Conservation (phyloP, 768 basidiomycete species). For the Leccinellum luteum region DNA sequence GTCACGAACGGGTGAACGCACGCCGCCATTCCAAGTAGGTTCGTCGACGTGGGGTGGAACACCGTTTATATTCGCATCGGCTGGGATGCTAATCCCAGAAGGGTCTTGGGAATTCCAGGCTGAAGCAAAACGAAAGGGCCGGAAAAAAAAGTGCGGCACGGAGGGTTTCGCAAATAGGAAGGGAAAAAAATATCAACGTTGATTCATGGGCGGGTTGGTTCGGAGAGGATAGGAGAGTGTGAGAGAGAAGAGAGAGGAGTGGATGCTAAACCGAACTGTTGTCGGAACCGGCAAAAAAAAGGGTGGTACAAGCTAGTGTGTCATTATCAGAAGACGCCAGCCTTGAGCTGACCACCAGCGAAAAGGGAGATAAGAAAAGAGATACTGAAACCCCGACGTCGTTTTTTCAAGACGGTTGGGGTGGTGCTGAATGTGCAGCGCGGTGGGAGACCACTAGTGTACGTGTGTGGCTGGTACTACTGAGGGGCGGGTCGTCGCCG, state of each 20-base stretch:
- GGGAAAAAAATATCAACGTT: conserved; percentile 42
- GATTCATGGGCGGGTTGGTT: conserved; percentile 34
- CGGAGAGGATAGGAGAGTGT: conserved; percentile 19
- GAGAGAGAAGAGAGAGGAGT: conserved; percentile 14
- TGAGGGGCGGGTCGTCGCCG: conserved; percentile 33
- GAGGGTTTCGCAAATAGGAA: conserved; percentile 28
- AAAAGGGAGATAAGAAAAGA: conserved; percentile 8
- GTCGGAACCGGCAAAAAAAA: conserved; percentile 13
- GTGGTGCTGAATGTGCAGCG: conserved; percentile 27
- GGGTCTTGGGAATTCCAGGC: conserved; percentile 86
- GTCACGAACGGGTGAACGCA: conserved; percentile 41
- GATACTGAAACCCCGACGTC: conserved; percentile 26
- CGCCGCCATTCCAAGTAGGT: conserved; percentile 48
- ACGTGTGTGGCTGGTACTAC: conserved; percentile 29
- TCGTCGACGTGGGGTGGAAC: conserved; percentile 51
- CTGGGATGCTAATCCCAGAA: conserved; percentile 71
- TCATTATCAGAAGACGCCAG: conserved; percentile 25
- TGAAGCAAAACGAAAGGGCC: conserved; percentile 36
- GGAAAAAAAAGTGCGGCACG: conserved; percentile 1
- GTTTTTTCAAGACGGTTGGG: conserved; percentile 17
- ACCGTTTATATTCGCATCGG: conserved; percentile 46
- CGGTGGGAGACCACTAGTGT: conserved; percentile 29
- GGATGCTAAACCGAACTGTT: conserved; percentile 10
- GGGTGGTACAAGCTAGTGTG: conserved; percentile 9
- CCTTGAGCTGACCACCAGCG: conserved; percentile 35